A percentile compares a stretch with the other conserved stretches of the same genome.
phyloP scores from a whole-genome alignment of 441 rosid species.

The Syzygium malaccense region DNA sequence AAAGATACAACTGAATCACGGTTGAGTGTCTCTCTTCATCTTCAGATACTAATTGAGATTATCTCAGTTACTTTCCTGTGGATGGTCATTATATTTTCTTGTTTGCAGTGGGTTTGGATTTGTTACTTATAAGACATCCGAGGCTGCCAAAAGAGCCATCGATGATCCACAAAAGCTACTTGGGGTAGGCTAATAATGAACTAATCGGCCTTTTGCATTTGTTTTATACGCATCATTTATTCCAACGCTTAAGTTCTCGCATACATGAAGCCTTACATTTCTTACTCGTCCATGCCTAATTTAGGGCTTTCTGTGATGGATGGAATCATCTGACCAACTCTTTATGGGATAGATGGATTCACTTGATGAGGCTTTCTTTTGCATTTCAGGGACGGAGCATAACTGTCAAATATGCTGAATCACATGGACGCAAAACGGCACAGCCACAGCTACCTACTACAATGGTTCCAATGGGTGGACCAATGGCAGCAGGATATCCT shows the following conservation, averaged over 20 bases:
- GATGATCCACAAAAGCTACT: slow-evolving; percentile 52
- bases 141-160: slow-evolving; percentile 57
- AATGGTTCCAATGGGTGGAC: slow-evolving; percentile 21
- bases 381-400: slow-evolving; percentile 38
- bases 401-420: slow-evolving; percentile 50
- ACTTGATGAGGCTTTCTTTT: slow-evolving; percentile 1
- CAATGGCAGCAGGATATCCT: slow-evolving; percentile 32
- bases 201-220: background rate
- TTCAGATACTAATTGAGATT: background rate
- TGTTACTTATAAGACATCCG: slow-evolving; percentile 53
- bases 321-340: background rate
- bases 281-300: background rate
- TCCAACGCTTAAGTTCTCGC: background rate
- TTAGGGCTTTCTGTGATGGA: background rate
- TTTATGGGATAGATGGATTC: background rate
- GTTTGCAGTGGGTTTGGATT: slow-evolving; percentile 63
- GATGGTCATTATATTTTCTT: slow-evolving; percentile 4
- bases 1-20: slow-evolving; percentile 66
- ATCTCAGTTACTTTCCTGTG: background rate
- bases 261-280: background rate
- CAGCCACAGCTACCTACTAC: slow-evolving; percentile 28
- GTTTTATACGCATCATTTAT: background rate
- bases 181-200: slow-evolving; percentile 30
- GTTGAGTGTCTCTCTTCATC: slow-evolving; percentile 1
- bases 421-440: slow-evolving; percentile 32